Base-by-base conservation (phyloP, 768 basidiomycete genomes). In the Rossbeevera mucosa region DNA sequence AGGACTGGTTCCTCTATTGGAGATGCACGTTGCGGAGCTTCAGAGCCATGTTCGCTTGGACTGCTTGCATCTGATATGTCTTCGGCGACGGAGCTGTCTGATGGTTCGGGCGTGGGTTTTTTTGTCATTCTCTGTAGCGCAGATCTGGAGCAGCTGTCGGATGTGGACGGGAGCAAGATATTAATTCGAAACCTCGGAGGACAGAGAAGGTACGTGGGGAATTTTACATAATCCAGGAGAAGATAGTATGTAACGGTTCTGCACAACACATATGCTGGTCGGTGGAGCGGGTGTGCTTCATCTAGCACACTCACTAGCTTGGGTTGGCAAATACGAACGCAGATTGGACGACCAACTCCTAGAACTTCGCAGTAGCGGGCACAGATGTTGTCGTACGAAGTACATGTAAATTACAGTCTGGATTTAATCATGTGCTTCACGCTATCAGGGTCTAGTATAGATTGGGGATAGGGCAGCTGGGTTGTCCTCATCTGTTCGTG, bases 371-470 rank as follows among this genome's bases (percentile, higher is more conserved):
- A n/a, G n/a, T n/a, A n/a, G n/a, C n/a, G n/a, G n/a, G n/a, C n/a
- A n/a, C n/a, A 29, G 28, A n/a, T n/a, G n/a, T n/a, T 12, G 28
- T 29, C 12, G 28, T 11, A 29, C 8, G 2, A 16, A 36, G 18
- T 9, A 36, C n/a, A 36, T 11, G 36, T 7, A 52, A 18, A 16
- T 43, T 58, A 76, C 49, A 76, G 25, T 28, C 61, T 65, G 0
- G 80, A 69, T 57, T 80, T 82, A 56, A 85, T 78, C 71, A 81
- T 65, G 40, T 74, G 61, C 52, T 68, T 66, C 21, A 83, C 60
- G 28, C 76, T 76, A 25, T 71, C 67, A 22, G 86, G 84, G 61
- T 88, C 79, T 14, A 90, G 72, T n/a, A 90, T 79, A 3, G 76
- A 57, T 53, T 80, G 70, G 2, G 87, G 87, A 63, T 88, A 88